Conservation (phyloP, 1,284 basidiomycete species). For the Cerioporus squamosus region DNA sequence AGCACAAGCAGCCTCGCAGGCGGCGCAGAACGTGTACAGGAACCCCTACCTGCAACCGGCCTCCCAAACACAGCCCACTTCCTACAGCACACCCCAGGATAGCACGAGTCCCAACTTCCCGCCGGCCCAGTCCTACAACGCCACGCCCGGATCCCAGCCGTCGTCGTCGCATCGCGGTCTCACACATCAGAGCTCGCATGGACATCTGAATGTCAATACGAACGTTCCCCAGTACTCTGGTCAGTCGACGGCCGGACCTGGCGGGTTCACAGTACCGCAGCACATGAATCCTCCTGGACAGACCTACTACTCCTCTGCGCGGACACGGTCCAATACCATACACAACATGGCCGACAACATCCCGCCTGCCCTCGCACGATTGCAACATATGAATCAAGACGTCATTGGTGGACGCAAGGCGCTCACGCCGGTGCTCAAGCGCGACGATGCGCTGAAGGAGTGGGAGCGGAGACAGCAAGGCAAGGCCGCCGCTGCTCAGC, state of each 20-base stretch:
- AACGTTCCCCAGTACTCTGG: conserved; percentile 46
- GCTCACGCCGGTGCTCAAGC: conserved; percentile 86
- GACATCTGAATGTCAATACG: conserved; percentile 46
- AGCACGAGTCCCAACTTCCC: conserved; percentile 30
- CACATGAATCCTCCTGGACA: conserved; percentile 60
- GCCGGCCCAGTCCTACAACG: conserved; percentile 41
- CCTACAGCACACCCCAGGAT: conserved; percentile 30
- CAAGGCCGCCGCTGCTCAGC: conserved; percentile 64
- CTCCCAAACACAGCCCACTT: conserved; percentile 36
- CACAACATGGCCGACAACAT: conserved; percentile 88
- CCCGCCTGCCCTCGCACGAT: conserved; percentile 87
- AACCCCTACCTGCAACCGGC: conserved; percentile 70
- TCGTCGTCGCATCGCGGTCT: conserved; percentile 36
- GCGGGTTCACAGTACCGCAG: conserved; percentile 28
- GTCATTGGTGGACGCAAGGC: conserved; percentile 82
- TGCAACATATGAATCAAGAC: conserved; percentile 90
- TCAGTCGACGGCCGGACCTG: conserved; percentile 36
- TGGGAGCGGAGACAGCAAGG: conserved; percentile 85
- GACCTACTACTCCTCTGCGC: conserved; percentile 66
- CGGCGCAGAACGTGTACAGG: conserved; percentile 66
- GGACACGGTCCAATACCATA: conserved; percentile 87
- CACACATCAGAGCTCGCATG: conserved; percentile 54
- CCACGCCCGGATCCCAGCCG: conserved; percentile 31
- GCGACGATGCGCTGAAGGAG: conserved; percentile 88
- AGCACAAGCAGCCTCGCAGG: conserved; percentile 69